Evolutionary conservation across 1,284 basidiomycete genomes (phyloP), one percentile per base, ranked within the genome.

Genomic region (Melampsora larici-populina): DNA sequence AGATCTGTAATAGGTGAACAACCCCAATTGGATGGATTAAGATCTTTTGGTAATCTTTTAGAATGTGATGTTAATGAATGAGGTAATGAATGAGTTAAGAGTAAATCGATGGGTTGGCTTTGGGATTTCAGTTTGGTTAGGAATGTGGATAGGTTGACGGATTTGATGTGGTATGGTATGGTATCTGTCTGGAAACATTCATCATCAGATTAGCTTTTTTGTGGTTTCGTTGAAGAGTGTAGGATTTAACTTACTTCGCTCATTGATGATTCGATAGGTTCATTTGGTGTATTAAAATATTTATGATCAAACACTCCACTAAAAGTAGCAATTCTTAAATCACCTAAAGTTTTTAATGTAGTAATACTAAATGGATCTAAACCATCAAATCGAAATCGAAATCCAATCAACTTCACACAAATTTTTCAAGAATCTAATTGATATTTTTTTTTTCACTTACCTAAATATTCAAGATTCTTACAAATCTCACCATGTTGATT

Each of bases 41-140:
- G 60, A 71, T 78, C 76, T 49, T 70, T 78, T 5, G 76, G 68
- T 8, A 51, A 31, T 40, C 64, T 18, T 31, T 64, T 66, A 4
- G 76, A 64, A 33, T 78, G 62, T 17, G 66, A 24, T 1, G 76
- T 78, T n/a, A 78, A 51, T 9, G 55, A 36, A 26, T 78, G 76
- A 15, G 76, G 76, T 31, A 78, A 43, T 26, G 76, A 65, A 65
- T 70, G 68, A 33, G 76, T 71, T 21, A 78, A 55, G 6, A 78
- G 76, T 36, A 78, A 70, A 43, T 78, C 76, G 26, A 78, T 78
- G 13, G 58, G 43, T 17, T 17, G 36, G 48, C 64, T 48, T 55
- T 33, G 46, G 4, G 75, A 31, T 33, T 70, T 70, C 8, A 77
- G 18, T 29, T 77, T 77, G 8, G 40, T 64, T 43, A 77, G 29